Evolutionary conservation across 2,329 filamentous ascomycete species (phyloP).

Genomic region (Diaporthe sp.): DNA sequence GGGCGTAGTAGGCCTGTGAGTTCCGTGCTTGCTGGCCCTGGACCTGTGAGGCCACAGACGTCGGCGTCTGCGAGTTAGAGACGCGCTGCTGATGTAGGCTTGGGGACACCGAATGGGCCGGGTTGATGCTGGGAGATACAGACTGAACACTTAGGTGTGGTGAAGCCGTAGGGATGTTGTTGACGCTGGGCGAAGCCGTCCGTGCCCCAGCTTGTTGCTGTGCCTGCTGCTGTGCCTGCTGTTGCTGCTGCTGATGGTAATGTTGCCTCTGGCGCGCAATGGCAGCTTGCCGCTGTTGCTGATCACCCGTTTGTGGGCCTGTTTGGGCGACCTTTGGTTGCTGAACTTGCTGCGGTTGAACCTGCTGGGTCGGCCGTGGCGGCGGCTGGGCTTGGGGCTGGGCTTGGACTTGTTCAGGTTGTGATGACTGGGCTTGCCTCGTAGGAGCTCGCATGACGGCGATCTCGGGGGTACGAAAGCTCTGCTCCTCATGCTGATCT

Average conservation of each 20-base stretch:
- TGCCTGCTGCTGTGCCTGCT: constrained; percentile 37
- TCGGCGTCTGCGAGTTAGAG: constrained; percentile 38
- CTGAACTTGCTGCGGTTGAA: constrained; percentile 39
- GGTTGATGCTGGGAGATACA: constrained; percentile 38
- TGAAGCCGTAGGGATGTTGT: constrained; percentile 37
- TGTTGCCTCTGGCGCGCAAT: constrained; percentile 42
- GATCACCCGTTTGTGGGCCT: constrained; percentile 42
- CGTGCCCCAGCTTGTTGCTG: constrained; percentile 40
- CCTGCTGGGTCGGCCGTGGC: constrained; percentile 35
- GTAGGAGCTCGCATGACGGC: constrained; percentile 22
- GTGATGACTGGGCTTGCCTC: constrained; percentile 28
- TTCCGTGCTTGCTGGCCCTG: constrained; percentile 38
- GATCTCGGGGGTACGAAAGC: constrained; percentile 24
- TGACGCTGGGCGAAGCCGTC: constrained; percentile 39
- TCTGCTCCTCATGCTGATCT: constrained; percentile 36
- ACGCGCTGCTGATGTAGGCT: constrained; percentile 39
- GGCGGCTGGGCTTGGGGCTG: constrained; percentile 31
- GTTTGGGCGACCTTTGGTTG: background rate
- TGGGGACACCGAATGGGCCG: constrained; percentile 35
- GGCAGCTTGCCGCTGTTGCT: constrained; percentile 35
- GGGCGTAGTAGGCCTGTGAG: constrained; percentile 38
- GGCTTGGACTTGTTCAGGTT: constrained; percentile 15
- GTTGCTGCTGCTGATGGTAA: constrained; percentile 41
- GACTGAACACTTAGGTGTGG: constrained; percentile 39
- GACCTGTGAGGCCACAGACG: constrained; percentile 36